These are phyloP conservation scores for Erodium moschatum DNA, from an alignment of 441 rosid genomes.

Conservation along the genomic window DNA sequence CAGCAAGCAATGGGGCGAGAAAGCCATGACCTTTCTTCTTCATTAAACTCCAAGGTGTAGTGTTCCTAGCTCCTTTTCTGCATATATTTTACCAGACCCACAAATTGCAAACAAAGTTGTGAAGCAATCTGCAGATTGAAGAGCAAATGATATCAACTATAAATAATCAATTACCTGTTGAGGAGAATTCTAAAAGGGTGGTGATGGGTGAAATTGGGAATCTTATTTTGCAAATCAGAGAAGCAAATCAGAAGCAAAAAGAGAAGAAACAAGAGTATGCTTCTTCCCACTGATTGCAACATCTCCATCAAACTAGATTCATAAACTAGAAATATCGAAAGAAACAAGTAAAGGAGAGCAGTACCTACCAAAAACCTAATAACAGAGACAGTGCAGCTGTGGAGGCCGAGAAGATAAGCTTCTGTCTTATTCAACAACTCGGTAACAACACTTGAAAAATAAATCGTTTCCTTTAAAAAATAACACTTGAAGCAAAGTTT, in stretches of 20 bases:
- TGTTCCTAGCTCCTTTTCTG: too few species aligned
- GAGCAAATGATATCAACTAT: too few species aligned
- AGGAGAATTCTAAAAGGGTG: slow-evolving; percentile 9
- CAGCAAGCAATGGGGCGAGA: slow-evolving; percentile 26
- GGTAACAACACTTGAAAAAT: neutral
- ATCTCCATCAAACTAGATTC: slow-evolving; percentile 2
- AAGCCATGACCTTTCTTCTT: slow-evolving; percentile 22
- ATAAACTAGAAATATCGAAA: neutral
- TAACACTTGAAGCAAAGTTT: too few species aligned
- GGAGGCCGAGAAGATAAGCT: neutral
- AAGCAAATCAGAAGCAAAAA: slow-evolving; percentile 21
- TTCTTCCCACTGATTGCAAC: slow-evolving; percentile 23
- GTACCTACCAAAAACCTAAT: neutral
- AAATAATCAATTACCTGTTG: slow-evolving; percentile 14
- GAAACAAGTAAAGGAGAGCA: neutral
- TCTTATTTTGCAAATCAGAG: slow-evolving; percentile 13
- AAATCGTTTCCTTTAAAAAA: too few species aligned
- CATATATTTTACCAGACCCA: neutral
- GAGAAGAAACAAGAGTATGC: slow-evolving; percentile 14
- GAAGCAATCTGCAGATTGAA: neutral
- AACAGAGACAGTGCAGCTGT: neutral
- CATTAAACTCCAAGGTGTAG: slow-evolving; percentile 18
- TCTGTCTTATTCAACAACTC: neutral
- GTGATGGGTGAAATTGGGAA: slow-evolving; percentile 13
- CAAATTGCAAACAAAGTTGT: neutral